Conservation (phyloP, 352 stramenopile species). For the Elongisporangium anandrum region DNA sequence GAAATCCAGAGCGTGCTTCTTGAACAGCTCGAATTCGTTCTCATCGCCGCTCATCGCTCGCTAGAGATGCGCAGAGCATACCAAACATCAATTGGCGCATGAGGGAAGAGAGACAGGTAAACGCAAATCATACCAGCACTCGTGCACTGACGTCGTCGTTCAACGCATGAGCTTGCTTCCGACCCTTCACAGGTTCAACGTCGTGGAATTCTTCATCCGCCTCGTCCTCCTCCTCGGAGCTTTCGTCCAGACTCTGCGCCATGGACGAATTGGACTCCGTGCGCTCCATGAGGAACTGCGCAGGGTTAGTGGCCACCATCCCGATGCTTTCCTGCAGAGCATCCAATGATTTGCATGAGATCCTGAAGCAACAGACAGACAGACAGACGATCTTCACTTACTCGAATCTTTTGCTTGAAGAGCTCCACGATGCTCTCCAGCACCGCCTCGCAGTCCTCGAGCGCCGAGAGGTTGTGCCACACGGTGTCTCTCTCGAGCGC, state of each 20-base stretch:
- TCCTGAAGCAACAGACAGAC: conserved; percentile 3
- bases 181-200: conserved; percentile 68
- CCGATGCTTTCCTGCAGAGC: conserved; percentile 35
- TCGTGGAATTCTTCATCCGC: conserved; percentile 52
- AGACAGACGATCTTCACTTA: conserved; percentile 4
- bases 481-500: conserved; percentile 41
- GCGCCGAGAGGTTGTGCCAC: conserved; percentile 58
- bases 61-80: conserved; percentile 9
- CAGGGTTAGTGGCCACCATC: conserved; percentile 37
- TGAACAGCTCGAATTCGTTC: conserved; percentile 73
- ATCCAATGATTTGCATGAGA: background rate
- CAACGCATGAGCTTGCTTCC: conserved; percentile 63
- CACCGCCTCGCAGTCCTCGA: conserved; percentile 47
- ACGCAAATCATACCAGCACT: conserved; percentile 28
- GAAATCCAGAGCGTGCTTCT: conserved; percentile 69
- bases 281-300: conserved; percentile 33
- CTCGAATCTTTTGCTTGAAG: conserved; percentile 60
- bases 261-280: conserved; percentile 40
- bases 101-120: background rate
- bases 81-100: background rate
- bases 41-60: conserved; percentile 44
- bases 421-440: conserved; percentile 30
- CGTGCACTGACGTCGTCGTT: conserved; percentile 77
- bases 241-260: conserved; percentile 34
- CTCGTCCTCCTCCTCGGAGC: conserved; percentile 54